Percentiles rank a stretch among this genome's conserved stretches.
Evolutionary conservation across 2,329 filamentous ascomycete genomes (phyloP).

Genomic region (Botrytis squamosa): DNA sequence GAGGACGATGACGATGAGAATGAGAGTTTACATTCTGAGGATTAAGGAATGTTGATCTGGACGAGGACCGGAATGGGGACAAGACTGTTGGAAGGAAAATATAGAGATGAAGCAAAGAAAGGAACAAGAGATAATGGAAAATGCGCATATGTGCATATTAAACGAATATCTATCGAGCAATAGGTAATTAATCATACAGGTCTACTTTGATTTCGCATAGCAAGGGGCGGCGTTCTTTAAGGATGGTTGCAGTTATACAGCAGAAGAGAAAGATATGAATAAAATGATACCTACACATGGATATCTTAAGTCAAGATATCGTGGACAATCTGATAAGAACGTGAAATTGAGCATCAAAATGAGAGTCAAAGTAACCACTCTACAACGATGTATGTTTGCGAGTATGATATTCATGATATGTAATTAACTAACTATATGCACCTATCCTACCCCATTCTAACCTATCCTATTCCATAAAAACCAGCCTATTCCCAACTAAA

Average conservation of each 20-base stretch:
- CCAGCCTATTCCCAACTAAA: not conserved
- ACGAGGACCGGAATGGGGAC: not conserved
- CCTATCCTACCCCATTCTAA: not conserved
- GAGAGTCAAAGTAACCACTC: not conserved
- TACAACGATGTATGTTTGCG: not conserved
- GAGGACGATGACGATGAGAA: conserved; percentile 9
- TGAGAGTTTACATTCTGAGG: conserved; percentile 16
- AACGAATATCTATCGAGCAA: not conserved
- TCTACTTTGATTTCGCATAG: not conserved
- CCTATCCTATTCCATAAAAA: not conserved
- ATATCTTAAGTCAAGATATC: not conserved
- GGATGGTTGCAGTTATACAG: not conserved
- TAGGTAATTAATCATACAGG: not conserved
- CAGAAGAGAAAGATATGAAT: not conserved
- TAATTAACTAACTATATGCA: not conserved
- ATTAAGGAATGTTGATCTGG: not conserved
- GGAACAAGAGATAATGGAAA: not conserved
- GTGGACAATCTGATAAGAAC: not conserved
- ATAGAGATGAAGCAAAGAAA: not conserved
- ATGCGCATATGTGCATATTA: not conserved
- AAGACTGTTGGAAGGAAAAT: not conserved
- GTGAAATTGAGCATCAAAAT: not conserved
- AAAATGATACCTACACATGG: not conserved
- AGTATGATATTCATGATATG: not conserved
- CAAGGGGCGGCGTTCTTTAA: not conserved